phyloP scores from a whole-genome alignment of 1,284 basidiomycete species.

The Puccinia coronata region DNA sequence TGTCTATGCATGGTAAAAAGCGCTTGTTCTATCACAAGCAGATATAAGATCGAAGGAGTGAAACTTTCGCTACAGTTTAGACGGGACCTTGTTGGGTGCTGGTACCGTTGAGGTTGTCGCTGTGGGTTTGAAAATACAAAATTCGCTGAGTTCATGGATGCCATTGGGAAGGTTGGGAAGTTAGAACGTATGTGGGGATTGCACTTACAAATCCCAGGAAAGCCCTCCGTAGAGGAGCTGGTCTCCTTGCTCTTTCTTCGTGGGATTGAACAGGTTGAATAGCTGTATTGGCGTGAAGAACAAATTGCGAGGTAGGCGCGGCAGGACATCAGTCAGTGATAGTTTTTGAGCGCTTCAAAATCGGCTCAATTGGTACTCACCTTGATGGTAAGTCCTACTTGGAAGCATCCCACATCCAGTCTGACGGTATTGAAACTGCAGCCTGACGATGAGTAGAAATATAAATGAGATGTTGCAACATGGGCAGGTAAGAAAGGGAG shows the following conservation, averaged over 20 bases:
- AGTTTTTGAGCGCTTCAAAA: neutral
- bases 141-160: neutral
- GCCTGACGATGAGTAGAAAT: neutral
- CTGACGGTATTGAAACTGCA: neutral
- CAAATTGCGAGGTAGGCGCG: too few relatives aligned
- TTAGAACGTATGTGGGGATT: neutral
- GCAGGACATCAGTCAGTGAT: neutral
- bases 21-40: too few relatives aligned
- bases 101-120: neutral
- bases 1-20: too few relatives aligned
- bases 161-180: neutral
- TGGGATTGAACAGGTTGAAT: constrained; percentile 6
- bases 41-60: too few relatives aligned
- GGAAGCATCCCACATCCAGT: neutral
- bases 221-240: neutral
- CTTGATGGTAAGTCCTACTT: neutral
- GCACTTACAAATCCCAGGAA: constrained; percentile 9
- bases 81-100: neutral
- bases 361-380: neutral
- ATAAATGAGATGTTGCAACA: neutral
- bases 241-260: neutral
- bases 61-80: too few relatives aligned
- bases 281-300: neutral
- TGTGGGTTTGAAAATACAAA: neutral
- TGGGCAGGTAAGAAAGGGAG: neutral